These are phyloP conservation scores for Excoecaria agallocha DNA, from an alignment of 345 rosid genomes.

Conservation along the genomic window DNA sequence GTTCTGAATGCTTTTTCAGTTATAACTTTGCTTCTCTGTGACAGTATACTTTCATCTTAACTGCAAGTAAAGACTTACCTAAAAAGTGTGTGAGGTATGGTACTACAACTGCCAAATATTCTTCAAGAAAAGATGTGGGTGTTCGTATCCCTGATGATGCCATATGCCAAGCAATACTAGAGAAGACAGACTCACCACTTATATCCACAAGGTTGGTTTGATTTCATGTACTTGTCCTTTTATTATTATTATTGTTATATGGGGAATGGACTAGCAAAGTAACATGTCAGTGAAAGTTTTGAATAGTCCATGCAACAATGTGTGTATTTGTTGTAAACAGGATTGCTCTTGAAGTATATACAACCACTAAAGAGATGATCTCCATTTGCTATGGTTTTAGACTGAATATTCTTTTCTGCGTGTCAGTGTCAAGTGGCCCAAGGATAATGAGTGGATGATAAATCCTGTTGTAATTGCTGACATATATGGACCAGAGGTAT, in stretches of 20 bases:
- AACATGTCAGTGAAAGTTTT: no score
- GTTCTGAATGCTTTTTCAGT: not conserved
- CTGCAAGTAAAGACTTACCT: constrained; percentile 91
- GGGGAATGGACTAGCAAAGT: no score
- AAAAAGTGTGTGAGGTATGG: constrained; percentile 77
- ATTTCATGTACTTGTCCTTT: not conserved
- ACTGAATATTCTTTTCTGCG: constrained; percentile 23
- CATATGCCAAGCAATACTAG: constrained; percentile 73
- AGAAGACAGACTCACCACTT: constrained; percentile 71
- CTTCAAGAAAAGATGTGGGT: constrained; percentile 75
- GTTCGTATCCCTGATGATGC: constrained; percentile 84
- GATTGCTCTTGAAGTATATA: not conserved
- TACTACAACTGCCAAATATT: constrained; percentile 65
- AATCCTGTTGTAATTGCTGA: constrained; percentile 81
- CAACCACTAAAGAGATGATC: not conserved
- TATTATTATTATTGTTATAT: no score
- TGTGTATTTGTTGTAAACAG: not conserved
- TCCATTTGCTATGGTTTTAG: constrained; percentile 1
- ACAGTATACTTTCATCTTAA: constrained; percentile 94
- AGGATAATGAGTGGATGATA: constrained; percentile 79
- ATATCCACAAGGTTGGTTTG: constrained; percentile 76
- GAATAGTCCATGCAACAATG: not conserved
- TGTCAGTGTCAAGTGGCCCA: constrained; percentile 72
- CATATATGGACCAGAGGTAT: constrained; percentile 83
- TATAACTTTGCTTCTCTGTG: constrained; percentile 17